phyloP scores from a whole-genome alignment of 1,139 yeast genomes.

The Blastobotrys proliferans region DNA sequence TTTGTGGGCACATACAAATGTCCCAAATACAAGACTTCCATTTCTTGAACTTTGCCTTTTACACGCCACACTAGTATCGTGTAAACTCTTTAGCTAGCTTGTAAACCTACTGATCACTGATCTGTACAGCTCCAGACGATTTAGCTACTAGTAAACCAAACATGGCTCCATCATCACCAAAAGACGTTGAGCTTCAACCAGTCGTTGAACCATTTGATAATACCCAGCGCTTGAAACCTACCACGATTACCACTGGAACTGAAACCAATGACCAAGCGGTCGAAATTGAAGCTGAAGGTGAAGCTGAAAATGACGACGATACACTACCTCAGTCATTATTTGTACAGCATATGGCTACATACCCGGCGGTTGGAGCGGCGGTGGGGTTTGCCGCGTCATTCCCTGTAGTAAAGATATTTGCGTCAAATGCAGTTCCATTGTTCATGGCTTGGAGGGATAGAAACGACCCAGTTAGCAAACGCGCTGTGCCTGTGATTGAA shows the following conservation, averaged over 20 bases:
- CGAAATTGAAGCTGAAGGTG: constrained; percentile 5
- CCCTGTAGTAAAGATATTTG: constrained; percentile 54
- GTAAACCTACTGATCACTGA: no score
- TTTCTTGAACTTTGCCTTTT: no score
- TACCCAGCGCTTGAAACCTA: no score
- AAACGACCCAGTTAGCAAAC: constrained; percentile 33
- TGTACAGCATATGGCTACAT: constrained; percentile 43
- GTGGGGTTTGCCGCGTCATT: constrained; percentile 58
- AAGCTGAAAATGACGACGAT: constrained; percentile 10
- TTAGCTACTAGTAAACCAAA: background rate
- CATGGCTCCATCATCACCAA: background rate
- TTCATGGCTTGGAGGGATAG: constrained; percentile 40
- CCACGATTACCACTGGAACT: no score
- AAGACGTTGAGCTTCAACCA: constrained; percentile 1
- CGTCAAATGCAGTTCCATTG: constrained; percentile 57
- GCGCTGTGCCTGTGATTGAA: constrained; percentile 31
- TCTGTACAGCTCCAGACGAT: no score
- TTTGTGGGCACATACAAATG: no score
- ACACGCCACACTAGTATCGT: no score
- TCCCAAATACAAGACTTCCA: no score
- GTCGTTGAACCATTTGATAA: background rate
- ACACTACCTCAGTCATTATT: constrained; percentile 31
- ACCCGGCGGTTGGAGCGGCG: constrained; percentile 57
- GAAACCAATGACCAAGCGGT: background rate
- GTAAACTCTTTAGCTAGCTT: no score